A percentile compares a stretch with the other conserved stretches of the same genome.
Evolutionary conservation across 148 eudicot genomes (phyloP).

Genomic region (Diospyros lotus): DNA sequence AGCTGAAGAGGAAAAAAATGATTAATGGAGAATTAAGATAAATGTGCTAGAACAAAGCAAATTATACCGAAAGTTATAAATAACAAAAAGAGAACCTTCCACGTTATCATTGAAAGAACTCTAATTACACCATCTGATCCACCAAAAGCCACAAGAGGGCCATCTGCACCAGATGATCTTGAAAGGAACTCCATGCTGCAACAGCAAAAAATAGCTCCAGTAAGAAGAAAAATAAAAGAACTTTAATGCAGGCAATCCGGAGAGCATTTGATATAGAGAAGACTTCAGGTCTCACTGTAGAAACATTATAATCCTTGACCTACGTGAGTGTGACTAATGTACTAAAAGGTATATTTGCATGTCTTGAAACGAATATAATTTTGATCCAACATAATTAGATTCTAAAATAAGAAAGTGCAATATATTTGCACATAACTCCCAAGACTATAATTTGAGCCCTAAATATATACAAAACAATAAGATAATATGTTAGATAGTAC

Average conservation of each 20-base stretch:
- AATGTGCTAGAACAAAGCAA: slow-evolving; percentile 1
- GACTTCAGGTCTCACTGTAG: neutral
- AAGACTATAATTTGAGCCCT: too few species aligned
- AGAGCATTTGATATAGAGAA: slow-evolving; percentile 10
- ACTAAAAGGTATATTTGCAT: too few species aligned
- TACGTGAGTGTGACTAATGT: neutral
- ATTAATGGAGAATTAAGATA: slow-evolving; percentile 12
- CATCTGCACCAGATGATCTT: slow-evolving; percentile 61
- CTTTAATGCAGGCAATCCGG: neutral
- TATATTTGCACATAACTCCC: too few species aligned
- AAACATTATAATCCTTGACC: neutral
- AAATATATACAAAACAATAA: too few species aligned
- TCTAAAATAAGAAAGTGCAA: too few species aligned
- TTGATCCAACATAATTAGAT: too few species aligned
- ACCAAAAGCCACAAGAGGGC: slow-evolving; percentile 97
- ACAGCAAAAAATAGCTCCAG: slow-evolving; percentile 10
- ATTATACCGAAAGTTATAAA: neutral
- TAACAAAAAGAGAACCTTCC: slow-evolving; percentile 53
- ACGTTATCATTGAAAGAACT: slow-evolving; percentile 95
- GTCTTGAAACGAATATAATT: too few species aligned
- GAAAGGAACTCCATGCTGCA: slow-evolving; percentile 97
- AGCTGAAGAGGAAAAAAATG: slow-evolving; percentile 52
- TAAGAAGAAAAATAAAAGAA: neutral
- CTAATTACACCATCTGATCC: slow-evolving; percentile 97
- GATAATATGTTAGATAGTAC: too few species aligned